Percentiles rank a stretch among this genome's conserved stretches.
These are phyloP conservation scores for Zalerion maritima DNA, from an alignment of 495 filamentous ascomycete genomes.

Conservation along the genomic window DNA sequence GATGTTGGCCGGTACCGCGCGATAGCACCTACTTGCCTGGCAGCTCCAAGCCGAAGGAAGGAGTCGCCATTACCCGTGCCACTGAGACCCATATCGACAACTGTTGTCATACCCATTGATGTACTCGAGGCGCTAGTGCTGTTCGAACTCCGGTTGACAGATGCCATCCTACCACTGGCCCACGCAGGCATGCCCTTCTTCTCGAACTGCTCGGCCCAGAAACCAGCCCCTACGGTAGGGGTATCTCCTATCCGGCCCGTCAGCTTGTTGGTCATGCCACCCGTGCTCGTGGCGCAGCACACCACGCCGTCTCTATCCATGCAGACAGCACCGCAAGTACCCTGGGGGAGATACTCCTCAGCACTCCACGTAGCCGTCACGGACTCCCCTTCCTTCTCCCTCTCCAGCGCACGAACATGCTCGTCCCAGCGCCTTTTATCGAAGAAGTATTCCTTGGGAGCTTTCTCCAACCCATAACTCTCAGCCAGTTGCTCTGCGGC, in stretches of 20 bases:
- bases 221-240: conserved; percentile 71
- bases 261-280: conserved; percentile 79
- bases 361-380: conserved; percentile 23
- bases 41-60: conserved; percentile 62
- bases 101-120: conserved; percentile 6
- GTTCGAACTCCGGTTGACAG: background rate
- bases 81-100: conserved; percentile 51
- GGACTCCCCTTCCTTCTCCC: conserved; percentile 24
- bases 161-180: background rate
- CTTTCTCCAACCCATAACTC: conserved; percentile 54
- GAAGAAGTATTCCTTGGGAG: conserved; percentile 58
- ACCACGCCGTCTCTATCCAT: conserved; percentile 57
- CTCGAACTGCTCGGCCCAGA: conserved; percentile 77
- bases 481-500: conserved; percentile 52
- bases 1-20: conserved; percentile 41
- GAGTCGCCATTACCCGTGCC: conserved; percentile 88
- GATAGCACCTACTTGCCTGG: conserved; percentile 57
- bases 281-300: conserved; percentile 72
- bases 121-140: background rate
- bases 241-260: conserved; percentile 80
- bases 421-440: conserved; percentile 72
- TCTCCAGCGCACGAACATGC: conserved; percentile 51
- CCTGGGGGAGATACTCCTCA: conserved; percentile 60
- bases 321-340: conserved; percentile 72
- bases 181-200: conserved; percentile 17